Conservation (phyloP, 2,329 filamentous ascomycete genomes). For the Grosmannia serpens region DNA sequence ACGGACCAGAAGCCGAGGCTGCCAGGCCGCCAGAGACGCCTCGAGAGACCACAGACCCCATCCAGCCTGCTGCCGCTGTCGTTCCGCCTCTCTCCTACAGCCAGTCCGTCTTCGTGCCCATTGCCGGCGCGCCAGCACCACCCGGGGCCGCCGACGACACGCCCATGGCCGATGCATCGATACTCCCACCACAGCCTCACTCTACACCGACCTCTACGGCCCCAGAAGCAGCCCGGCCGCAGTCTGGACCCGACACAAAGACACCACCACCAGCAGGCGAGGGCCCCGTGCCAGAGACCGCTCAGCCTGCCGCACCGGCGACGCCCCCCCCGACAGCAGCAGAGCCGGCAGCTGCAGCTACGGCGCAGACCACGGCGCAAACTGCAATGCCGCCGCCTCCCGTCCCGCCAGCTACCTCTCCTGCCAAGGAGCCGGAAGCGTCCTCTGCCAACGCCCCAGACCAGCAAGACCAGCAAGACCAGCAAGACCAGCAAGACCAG, state of each 20-base stretch:
- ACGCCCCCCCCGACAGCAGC: neutral
- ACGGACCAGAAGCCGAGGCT: neutral
- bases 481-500: neutral
- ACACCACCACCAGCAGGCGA: neutral
- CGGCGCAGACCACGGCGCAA: neutral
- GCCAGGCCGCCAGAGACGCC: neutral
- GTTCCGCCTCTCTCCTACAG: neutral
- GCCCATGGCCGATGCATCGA: neutral
- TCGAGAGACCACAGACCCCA: neutral
- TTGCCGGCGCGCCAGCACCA: neutral
- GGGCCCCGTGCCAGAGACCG: neutral
- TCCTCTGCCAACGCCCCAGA: neutral
- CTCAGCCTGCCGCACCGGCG: neutral
- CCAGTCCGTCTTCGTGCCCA: constrained; percentile 9
- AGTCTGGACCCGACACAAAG: neutral
- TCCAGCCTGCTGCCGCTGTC: neutral
- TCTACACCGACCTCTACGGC: neutral
- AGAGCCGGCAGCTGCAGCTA: neutral
- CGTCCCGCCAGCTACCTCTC: neutral
- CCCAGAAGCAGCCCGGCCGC: neutral
- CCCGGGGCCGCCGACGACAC: neutral
- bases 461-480: no score
- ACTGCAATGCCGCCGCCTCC: neutral
- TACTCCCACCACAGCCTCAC: neutral
- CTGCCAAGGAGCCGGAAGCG: neutral